Evolutionary conservation across 139 green algal genomes (phyloP).

Genomic region (Volvox africanus): DNA sequence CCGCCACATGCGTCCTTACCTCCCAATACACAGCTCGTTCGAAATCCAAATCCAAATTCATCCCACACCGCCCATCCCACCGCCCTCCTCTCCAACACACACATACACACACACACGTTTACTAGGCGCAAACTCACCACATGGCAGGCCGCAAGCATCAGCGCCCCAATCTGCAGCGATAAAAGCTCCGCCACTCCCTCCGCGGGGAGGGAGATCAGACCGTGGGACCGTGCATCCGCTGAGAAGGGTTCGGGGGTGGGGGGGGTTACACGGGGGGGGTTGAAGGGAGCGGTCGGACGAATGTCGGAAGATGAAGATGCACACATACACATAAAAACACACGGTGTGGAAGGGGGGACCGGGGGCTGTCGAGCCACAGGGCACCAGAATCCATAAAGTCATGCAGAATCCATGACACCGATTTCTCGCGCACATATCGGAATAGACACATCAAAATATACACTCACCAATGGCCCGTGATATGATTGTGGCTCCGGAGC

Average conservation of each 20-base stretch:
- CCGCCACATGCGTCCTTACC: too few species aligned
- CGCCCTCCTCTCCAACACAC: neutral
- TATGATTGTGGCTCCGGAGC: neutral
- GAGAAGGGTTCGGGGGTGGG: neutral
- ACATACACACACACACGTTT: neutral
- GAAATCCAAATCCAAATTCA: neutral
- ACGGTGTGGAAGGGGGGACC: too few species aligned
- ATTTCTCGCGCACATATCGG: neutral
- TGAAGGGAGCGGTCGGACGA: neutral
- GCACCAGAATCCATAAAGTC: too few species aligned
- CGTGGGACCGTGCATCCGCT: slow-evolving; percentile 4
- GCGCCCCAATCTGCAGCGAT: slow-evolving; percentile 12
- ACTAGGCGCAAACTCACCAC: neutral
- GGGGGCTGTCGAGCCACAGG: too few species aligned
- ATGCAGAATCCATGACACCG: neutral
- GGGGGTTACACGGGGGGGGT: neutral
- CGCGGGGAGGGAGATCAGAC: neutral
- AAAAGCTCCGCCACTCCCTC: slow-evolving; percentile 8
- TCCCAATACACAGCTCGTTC: too few species aligned
- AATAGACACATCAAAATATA: neutral
- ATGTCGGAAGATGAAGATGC: too few species aligned
- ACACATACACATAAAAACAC: too few species aligned
- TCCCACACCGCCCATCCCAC: neutral
- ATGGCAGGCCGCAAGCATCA: slow-evolving; percentile 28
- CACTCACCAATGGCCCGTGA: slow-evolving; percentile 1